Base-by-base conservation (phyloP, 73 alveolate genomes). In the Urostyla sp. region DNA sequence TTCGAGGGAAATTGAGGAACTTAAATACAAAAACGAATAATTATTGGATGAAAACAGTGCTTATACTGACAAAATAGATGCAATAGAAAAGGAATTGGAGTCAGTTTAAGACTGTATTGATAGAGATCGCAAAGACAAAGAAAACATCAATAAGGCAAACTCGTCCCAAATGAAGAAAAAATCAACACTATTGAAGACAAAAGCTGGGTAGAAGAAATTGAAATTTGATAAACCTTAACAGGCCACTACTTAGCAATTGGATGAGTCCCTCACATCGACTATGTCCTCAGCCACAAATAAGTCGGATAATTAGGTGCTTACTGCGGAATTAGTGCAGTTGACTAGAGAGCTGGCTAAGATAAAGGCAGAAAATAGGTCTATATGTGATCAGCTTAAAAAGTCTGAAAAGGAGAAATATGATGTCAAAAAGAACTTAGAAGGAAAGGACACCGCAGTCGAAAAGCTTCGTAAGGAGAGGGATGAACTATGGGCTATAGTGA, bases 391-490 rank as follows among this genome's bases (percentile, higher is more conserved):
- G 13, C 30, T 44, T 26, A 66, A 80, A 76, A 50, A 66, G 38
- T n/a, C 56, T 6, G 84, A 63, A 74, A 43, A 83, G 46, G 81
- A 35, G 20, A 30, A 31, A 50, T n/a, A 27, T 37, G 75, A 72
- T n/a, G 7, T 48, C 35, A 73, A 69, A 60, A 72, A 75, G 51
- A 53, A 57, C 40, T 56, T 73, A 7, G 88, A 84, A 54, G 63
- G 81, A 28, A 84, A 57, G 24, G 72, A 50, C 24, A 55, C 73
- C 13, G 67, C 78, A n/a, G 58, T 73, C 10, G 87, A 55, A 5
- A 84, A 58, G 37, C 66, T 84, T 21, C 43, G 77, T 21, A 67
- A 84, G 21, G 92, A 84, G 54, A 34, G 87, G 16, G 87, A 84
- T 35, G 79, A 60, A 34, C 79, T 84, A 5, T 75, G 78, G 84